Evolutionary conservation across 805 yeast species (phyloP).

Genomic region (Kuraishia piskuri): DNA sequence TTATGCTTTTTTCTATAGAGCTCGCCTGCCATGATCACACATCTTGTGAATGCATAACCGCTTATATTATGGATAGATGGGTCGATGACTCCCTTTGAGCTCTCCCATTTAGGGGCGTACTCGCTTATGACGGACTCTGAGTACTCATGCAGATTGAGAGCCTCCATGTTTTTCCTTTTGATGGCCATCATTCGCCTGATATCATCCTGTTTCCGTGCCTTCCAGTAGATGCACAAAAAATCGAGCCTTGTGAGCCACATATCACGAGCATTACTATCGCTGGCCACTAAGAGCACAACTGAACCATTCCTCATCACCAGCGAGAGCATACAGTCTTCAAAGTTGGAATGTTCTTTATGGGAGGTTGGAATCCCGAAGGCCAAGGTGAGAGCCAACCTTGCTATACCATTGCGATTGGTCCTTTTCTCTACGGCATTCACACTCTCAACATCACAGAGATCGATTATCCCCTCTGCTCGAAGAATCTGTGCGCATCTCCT

Average conservation of each 20-base stretch:
- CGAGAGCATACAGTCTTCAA: conserved; percentile 43
- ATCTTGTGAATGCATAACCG: conserved; percentile 47
- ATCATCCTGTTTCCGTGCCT: conserved; percentile 31
- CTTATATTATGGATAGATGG: conserved; percentile 46
- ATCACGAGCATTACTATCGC: conserved; percentile 35
- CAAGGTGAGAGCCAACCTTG: conserved; percentile 18
- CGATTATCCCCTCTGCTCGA: conserved; percentile 53
- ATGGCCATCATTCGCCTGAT: conserved; percentile 24
- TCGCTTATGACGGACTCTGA: conserved; percentile 44
- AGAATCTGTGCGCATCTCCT: conserved; percentile 49
- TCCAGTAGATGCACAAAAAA: conserved; percentile 53
- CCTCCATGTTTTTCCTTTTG: conserved; percentile 35
- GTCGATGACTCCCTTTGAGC: conserved; percentile 44
- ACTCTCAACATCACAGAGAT: conserved; percentile 39
- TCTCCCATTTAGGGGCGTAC: conserved; percentile 41
- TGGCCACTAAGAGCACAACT: conserved; percentile 46
- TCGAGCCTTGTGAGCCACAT: conserved; percentile 57
- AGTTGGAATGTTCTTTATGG: conserved; percentile 9
- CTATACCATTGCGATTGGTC: conserved; percentile 9
- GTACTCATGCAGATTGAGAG: conserved; percentile 43
- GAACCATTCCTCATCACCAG: conserved; percentile 40
- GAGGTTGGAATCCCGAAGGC: conserved; percentile 20
- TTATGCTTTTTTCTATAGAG: conserved; percentile 64
- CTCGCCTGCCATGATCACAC: conserved; percentile 55
- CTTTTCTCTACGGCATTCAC: conserved; percentile 25